phyloP scores from a whole-genome alignment of 2,329 filamentous ascomycete species.

The Hypoxylon sp. region DNA sequence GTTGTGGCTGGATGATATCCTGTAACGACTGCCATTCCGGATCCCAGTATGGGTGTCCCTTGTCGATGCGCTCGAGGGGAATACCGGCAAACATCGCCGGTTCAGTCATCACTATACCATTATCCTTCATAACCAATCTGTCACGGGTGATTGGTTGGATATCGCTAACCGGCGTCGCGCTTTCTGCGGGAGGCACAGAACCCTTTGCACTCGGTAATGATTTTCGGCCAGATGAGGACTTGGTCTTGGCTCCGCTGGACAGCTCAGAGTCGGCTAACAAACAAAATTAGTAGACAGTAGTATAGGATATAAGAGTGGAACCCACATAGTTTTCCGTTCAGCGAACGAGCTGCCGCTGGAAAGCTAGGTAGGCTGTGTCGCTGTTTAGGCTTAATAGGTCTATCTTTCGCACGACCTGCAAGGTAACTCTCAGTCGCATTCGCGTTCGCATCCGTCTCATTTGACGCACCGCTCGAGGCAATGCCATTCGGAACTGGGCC shows the following conservation, averaged over 20 bases:
- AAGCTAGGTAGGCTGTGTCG: constrained; percentile 53
- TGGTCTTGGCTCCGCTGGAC: constrained; percentile 46
- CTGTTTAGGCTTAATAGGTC: constrained; percentile 51
- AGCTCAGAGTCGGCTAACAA: constrained; percentile 41
- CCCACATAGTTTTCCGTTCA: constrained; percentile 41
- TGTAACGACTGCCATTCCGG: constrained; percentile 65
- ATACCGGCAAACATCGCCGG: constrained; percentile 69
- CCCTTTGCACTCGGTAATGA: constrained; percentile 53
- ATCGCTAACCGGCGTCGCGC: constrained; percentile 40
- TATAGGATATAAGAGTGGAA: not conserved
- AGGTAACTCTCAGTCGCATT: constrained; percentile 18
- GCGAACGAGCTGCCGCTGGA: constrained; percentile 37
- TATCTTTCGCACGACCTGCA: constrained; percentile 34
- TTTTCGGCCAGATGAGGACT: constrained; percentile 51
- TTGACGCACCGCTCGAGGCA: constrained; percentile 34
- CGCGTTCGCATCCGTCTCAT: constrained; percentile 36
- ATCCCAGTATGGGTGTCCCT: constrained; percentile 70
- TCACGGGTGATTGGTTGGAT: constrained; percentile 62
- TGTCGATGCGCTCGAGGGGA: constrained; percentile 66
- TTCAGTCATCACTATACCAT: constrained; percentile 65
- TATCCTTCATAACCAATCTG: constrained; percentile 63
- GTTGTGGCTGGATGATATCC: constrained; percentile 59
- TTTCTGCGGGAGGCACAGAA: constrained; percentile 47
- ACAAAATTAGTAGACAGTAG: constrained; percentile 36
- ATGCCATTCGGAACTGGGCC: constrained; percentile 33